A percentile compares a stretch with the other conserved stretches of the same genome.
phyloP scores from a whole-genome alignment of 129 eudicot genomes.

The Escallonia herrerae region DNA sequence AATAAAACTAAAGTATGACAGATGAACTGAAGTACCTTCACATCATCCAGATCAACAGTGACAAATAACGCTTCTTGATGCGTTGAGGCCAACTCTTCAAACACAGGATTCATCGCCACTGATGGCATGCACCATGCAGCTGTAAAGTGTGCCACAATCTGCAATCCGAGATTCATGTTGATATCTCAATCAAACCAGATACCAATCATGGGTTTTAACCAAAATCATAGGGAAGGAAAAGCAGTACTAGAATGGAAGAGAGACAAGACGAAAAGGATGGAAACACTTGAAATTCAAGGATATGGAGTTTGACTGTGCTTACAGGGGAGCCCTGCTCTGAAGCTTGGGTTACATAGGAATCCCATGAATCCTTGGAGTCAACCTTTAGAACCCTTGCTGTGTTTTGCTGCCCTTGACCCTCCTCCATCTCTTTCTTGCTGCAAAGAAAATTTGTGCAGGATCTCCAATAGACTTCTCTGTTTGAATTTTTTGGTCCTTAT shows the following conservation, averaged over 20 bases:
- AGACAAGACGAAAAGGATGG: too few species aligned
- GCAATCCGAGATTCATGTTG: too few species aligned
- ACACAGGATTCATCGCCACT: constrained; percentile 52
- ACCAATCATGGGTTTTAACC: not conserved
- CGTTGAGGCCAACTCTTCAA: constrained; percentile 49
- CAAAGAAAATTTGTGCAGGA: too few species aligned
- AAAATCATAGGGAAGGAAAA: not conserved
- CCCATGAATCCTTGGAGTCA: constrained; percentile 49
- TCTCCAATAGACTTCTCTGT: too few species aligned
- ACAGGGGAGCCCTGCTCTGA: constrained; percentile 49
- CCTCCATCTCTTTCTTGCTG: constrained; percentile 21
- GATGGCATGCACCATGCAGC: constrained; percentile 88
- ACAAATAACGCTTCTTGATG: constrained; percentile 45
- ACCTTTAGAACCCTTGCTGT: constrained; percentile 40
- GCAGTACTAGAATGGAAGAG: not conserved
- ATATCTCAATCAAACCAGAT: not conserved
- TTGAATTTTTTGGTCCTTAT: too few species aligned
- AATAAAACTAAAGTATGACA: too few species aligned
- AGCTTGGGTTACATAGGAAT: constrained; percentile 39
- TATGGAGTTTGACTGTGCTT: constrained; percentile 25
- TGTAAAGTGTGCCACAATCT: constrained; percentile 75
- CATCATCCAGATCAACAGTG: constrained; percentile 66
- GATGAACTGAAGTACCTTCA: constrained; percentile 61
- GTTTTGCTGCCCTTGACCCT: constrained; percentile 15
- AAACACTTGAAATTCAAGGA: not conserved